Percentiles rank a stretch among this genome's conserved stretches.
These are phyloP conservation scores for Lonicera japonica DNA, from an alignment of 129 eudicot genomes.

Conservation along the genomic window DNA sequence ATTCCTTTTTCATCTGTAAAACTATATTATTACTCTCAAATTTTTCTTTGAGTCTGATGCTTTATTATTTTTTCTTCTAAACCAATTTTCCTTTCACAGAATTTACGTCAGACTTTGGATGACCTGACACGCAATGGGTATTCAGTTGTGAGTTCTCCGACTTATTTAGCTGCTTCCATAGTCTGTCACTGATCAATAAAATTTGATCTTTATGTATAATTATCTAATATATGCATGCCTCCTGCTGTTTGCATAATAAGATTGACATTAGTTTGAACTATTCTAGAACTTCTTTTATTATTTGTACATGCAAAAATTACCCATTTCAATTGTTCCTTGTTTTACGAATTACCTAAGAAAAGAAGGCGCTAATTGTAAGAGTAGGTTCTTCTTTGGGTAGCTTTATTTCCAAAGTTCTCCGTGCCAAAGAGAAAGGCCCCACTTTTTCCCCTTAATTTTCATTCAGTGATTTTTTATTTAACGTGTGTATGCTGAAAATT, in stretches of 20 bases:
- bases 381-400: neutral
- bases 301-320: no score
- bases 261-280: neutral
- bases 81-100: constrained; percentile 35
- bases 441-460: neutral
- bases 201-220: neutral
- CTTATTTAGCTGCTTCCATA: constrained; percentile 7
- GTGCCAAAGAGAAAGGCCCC: neutral
- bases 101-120: constrained; percentile 94
- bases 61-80: constrained; percentile 4
- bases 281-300: no score
- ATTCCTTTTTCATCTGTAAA: no score
- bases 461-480: neutral
- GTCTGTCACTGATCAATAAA: neutral
- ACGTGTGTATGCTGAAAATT: neutral
- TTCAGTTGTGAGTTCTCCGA: constrained; percentile 76
- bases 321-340: neutral
- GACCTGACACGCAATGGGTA: constrained; percentile 94
- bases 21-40: no score
- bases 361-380: neutral
- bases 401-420: neutral
- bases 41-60: neutral
- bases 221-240: constrained; percentile 1
- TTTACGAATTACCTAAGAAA: neutral
- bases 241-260: neutral